Conservation (phyloP, 805 yeast genomes). For the Teunomyces panamensis region DNA sequence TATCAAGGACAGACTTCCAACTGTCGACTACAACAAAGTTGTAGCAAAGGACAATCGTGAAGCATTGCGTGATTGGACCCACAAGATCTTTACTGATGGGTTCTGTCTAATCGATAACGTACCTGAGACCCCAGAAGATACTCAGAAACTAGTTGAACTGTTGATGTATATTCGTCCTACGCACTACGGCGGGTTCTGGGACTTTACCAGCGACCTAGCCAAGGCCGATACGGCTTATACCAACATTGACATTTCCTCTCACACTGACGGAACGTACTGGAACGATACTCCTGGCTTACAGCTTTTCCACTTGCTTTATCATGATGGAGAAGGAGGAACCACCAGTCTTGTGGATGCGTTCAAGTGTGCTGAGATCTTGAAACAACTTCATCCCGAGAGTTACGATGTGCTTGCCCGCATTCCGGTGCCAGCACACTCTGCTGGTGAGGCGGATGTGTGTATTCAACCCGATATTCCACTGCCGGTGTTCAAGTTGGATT, state of each 20-base stretch:
- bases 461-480: slow-evolving; percentile 55
- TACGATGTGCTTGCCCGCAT: slow-evolving; percentile 47
- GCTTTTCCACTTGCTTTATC: slow-evolving; percentile 60
- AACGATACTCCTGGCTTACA: slow-evolving; percentile 70
- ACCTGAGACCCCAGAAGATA: slow-evolving; percentile 58
- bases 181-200: slow-evolving; percentile 82
- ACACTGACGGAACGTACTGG: slow-evolving; percentile 77
- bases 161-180: slow-evolving; percentile 63
- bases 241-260: slow-evolving; percentile 58
- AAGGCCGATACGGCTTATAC: slow-evolving; percentile 73
- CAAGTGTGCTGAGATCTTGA: slow-evolving; percentile 52
- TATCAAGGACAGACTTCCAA: slow-evolving; percentile 41
- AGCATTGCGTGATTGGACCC: slow-evolving; percentile 55
- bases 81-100: slow-evolving; percentile 54
- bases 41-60: slow-evolving; percentile 34
- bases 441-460: slow-evolving; percentile 64
- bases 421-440: slow-evolving; percentile 68
- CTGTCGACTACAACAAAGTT: slow-evolving; percentile 46
- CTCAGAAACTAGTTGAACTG: slow-evolving; percentile 54
- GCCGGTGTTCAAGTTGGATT: slow-evolving; percentile 57
- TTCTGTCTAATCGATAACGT: slow-evolving; percentile 60
- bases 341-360: slow-evolving; percentile 68
- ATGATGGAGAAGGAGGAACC: slow-evolving; percentile 66
- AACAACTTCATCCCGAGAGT: slow-evolving; percentile 46
- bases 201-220: slow-evolving; percentile 65